A percentile compares a stretch with the other conserved stretches of the same genome.
These are phyloP conservation scores for Cichorium intybus DNA, from an alignment of 140 eudicot species.

Conservation along the genomic window DNA sequence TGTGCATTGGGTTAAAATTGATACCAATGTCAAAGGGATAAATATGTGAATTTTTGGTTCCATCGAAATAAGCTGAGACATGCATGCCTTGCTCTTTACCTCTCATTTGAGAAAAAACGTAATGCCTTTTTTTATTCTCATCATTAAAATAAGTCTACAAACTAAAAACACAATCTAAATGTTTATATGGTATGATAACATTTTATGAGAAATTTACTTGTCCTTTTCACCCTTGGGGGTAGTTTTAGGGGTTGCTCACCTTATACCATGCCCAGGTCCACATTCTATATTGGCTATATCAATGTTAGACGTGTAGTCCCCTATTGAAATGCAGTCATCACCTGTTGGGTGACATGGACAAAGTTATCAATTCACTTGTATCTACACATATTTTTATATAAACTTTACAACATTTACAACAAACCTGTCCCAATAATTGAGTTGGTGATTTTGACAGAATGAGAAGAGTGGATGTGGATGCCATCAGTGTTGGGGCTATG, in stretches of 20 bases:
- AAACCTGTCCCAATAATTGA: conserved; percentile 45
- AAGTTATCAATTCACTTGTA: background rate
- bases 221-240: too few relatives aligned
- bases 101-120: too few relatives aligned
- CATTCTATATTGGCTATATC: conserved; percentile 43
- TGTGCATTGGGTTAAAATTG: too few relatives aligned
- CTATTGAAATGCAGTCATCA: conserved; percentile 73
- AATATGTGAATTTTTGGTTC: too few relatives aligned
- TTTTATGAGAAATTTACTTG: background rate
- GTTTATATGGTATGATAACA: background rate
- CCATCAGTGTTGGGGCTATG: conserved; percentile 81
- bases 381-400: background rate
- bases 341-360: conserved; percentile 31
- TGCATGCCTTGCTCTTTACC: too few relatives aligned
- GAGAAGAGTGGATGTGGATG: conserved; percentile 61
- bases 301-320: conserved; percentile 50
- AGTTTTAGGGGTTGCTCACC: conserved; percentile 27
- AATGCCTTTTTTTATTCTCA: too few relatives aligned
- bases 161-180: too few relatives aligned
- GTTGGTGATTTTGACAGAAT: conserved; percentile 39
- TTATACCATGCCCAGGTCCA: conserved; percentile 90
- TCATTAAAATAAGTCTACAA: too few relatives aligned
- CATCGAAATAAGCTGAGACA: too few relatives aligned
- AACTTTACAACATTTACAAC: background rate
- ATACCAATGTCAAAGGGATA: too few relatives aligned